phyloP scores from a whole-genome alignment of 2,329 filamentous ascomycete species.

The Chrysoporthe austroafricana region DNA sequence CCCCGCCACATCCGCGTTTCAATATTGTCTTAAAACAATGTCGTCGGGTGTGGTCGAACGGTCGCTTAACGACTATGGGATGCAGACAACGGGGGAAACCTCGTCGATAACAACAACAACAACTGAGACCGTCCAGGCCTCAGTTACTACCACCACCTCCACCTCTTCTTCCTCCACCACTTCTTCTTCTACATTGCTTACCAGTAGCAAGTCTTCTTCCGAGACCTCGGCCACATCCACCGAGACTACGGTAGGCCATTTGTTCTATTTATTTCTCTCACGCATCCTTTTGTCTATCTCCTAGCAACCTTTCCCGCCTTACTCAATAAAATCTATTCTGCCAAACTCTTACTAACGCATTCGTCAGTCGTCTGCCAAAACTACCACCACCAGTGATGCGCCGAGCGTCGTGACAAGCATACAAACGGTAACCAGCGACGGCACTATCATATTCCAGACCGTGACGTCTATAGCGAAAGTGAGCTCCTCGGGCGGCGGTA shows the following conservation, averaged over 20 bases:
- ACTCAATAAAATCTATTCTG: background rate
- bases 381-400: constrained; percentile 37
- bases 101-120: constrained; percentile 32
- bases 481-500: constrained; percentile 32
- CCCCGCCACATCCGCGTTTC: constrained; percentile 16
- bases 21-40: constrained; percentile 7
- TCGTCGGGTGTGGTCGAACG: constrained; percentile 20
- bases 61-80: constrained; percentile 29
- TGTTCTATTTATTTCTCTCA: background rate
- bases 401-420: constrained; percentile 36
- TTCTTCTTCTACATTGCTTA: constrained; percentile 35
- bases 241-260: background rate
- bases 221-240: constrained; percentile 5
- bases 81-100: constrained; percentile 34
- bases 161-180: constrained; percentile 33
- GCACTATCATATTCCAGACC: constrained; percentile 51
- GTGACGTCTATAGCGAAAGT: constrained; percentile 56
- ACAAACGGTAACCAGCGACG: constrained; percentile 59
- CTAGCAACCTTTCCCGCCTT: background rate
- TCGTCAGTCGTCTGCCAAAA: constrained; percentile 30
- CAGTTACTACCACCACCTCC: constrained; percentile 38
- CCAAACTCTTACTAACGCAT: constrained; percentile 18
- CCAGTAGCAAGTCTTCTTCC: constrained; percentile 23
- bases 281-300: background rate
- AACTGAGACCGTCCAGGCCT: constrained; percentile 42